Conservation (phyloP, 2,329 filamentous ascomycete species). For the Trichoderma gracile region DNA sequence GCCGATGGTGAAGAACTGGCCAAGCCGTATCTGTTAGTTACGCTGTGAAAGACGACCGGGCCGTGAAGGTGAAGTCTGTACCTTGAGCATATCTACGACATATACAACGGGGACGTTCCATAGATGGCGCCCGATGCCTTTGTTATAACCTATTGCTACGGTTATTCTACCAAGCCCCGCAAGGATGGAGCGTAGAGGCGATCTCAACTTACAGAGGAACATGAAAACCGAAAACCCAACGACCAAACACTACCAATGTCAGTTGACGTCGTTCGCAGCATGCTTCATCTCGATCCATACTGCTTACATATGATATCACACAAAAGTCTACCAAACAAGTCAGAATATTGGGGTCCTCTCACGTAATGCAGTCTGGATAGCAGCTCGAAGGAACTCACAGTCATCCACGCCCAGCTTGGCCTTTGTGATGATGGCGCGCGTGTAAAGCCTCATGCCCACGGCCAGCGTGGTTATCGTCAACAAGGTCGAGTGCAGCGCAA, state of each 20-base stretch:
- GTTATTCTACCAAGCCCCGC: background rate
- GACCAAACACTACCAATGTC: background rate
- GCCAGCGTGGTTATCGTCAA: slow-evolving; percentile 7
- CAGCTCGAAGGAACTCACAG: background rate
- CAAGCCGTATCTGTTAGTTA: background rate
- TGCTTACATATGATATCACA: background rate
- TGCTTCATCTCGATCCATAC: fast-evolving
- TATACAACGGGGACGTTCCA: background rate
- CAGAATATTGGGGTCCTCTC: background rate
- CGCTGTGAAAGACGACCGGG: background rate
- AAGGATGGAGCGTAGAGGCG: background rate
- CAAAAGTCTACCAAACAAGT: background rate
- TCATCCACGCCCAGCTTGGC: background rate
- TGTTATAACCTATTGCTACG: background rate
- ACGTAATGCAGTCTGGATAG: background rate
- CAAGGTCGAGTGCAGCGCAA: background rate
- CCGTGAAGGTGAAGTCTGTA: background rate
- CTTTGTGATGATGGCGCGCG: background rate
- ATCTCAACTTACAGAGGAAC: background rate
- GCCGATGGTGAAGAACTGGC: background rate
- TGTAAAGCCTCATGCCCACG: background rate
- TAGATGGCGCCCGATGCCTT: background rate
- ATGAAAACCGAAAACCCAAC: background rate
- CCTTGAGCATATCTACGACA: slow-evolving; percentile 2
- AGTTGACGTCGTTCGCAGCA: background rate